Conservation (phyloP, 441 rosid species). For the Pelargonium australe region DNA sequence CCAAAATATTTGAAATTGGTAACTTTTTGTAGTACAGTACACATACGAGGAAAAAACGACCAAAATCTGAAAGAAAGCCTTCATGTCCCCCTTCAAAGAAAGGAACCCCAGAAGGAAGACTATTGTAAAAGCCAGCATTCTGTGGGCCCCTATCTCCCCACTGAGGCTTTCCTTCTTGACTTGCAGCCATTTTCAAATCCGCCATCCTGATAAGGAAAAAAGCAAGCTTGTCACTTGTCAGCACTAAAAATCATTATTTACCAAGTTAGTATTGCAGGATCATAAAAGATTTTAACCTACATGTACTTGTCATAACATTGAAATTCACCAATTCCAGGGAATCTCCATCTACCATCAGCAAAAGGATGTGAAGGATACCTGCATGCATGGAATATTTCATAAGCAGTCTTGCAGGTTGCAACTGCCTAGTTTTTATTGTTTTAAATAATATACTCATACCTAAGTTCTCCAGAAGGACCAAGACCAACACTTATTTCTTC, state of each 20-base stretch:
- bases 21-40: slow-evolving; percentile 8
- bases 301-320: slow-evolving; percentile 73
- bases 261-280: slow-evolving; percentile 4
- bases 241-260: slow-evolving; percentile 15
- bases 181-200: slow-evolving; percentile 57
- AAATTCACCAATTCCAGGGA: slow-evolving; percentile 79
- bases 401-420: slow-evolving; percentile 17
- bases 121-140: slow-evolving; percentile 53
- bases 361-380: slow-evolving; percentile 69
- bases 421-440: slow-evolving; percentile 14
- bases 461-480: slow-evolving; percentile 70
- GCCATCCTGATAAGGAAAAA: slow-evolving; percentile 49
- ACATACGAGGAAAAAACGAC: slow-evolving; percentile 60
- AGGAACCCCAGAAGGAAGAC: slow-evolving; percentile 47
- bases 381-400: slow-evolving; percentile 21
- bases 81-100: slow-evolving; percentile 58
- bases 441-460: slow-evolving; percentile 35
- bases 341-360: slow-evolving; percentile 64
- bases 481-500: slow-evolving; percentile 61
- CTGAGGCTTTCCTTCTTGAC: slow-evolving; percentile 55
- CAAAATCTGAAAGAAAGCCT: slow-evolving; percentile 62
- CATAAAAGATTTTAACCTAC: slow-evolving; percentile 28
- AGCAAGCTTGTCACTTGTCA: slow-evolving; percentile 11
- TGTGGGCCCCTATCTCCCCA: slow-evolving; percentile 57
- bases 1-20: not conserved